phyloP scores from a whole-genome alignment of 2,329 filamentous ascomycete genomes.

The Talaromyces verruculosus region DNA sequence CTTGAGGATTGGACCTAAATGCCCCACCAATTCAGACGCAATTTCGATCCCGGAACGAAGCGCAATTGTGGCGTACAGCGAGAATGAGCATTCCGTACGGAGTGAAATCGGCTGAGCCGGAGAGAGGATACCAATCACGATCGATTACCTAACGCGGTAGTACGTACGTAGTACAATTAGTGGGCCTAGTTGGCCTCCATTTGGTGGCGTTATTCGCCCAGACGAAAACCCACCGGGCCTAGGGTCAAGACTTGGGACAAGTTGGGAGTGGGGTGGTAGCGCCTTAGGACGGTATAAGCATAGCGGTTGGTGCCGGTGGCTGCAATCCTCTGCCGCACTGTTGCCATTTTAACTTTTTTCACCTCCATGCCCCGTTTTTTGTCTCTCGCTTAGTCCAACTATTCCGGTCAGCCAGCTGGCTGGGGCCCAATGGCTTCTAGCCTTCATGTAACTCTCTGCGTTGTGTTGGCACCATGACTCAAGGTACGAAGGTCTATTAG shows the following conservation, averaged over 20 bases:
- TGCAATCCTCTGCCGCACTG: background rate
- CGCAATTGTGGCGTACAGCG: background rate
- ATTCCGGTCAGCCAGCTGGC: background rate
- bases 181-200: background rate
- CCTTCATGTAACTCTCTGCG: background rate
- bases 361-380: background rate
- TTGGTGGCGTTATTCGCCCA: background rate
- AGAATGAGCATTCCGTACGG: background rate
- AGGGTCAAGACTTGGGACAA: background rate
- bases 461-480: background rate
- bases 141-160: background rate
- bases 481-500: background rate
- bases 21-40: background rate
- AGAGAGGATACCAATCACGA: background rate
- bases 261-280: background rate
- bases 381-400: background rate
- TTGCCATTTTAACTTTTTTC: background rate
- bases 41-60: background rate
- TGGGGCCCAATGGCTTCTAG: background rate
- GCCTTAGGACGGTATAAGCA: background rate
- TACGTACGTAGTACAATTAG: background rate
- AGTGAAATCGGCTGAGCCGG: background rate
- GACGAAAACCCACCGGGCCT: background rate
- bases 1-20: background rate
- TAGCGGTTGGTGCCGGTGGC: slow-evolving; percentile 7